Conservation (phyloP, 148 eudicot species). For the Fagopyrum homotropicum region DNA sequence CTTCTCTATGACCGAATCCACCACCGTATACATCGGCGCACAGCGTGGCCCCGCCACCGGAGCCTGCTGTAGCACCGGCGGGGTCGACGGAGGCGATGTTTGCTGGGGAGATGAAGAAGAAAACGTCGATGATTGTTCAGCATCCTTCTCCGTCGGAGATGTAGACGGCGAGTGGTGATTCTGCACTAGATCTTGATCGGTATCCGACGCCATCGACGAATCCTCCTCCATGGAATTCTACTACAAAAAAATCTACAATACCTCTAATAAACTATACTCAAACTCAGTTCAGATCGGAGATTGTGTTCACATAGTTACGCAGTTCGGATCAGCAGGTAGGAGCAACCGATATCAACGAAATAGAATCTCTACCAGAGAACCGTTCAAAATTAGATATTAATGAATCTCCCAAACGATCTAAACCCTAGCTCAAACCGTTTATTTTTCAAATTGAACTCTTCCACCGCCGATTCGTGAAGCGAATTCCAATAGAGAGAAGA, state of each 20-base stretch:
- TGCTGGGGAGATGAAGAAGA: constrained; percentile 14
- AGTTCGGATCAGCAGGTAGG: constrained; percentile 10
- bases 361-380: background rate
- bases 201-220: constrained; percentile 40
- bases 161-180: constrained; percentile 19
- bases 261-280: background rate
- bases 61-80: constrained; percentile 25
- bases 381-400: background rate
- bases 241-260: background rate
- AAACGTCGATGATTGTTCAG: constrained; percentile 11
- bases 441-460: constrained; percentile 4
- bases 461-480: background rate
- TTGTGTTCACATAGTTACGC: background rate
- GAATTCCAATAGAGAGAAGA: background rate
- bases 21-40: constrained; percentile 79
- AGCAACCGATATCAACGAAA: background rate
- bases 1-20: constrained; percentile 76
- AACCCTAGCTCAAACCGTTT: constrained; percentile 13
- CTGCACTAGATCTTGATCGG: constrained; percentile 40
- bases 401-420: background rate
- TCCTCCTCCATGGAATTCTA: constrained; percentile 53
- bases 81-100: constrained; percentile 17
- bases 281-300: constrained; percentile 12
- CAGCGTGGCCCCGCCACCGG: constrained; percentile 72
- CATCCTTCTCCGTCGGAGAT: constrained; percentile 28